Evolutionary conservation across 305 asterid genomes (phyloP).

Genomic region (Solanum hybrid): DNA sequence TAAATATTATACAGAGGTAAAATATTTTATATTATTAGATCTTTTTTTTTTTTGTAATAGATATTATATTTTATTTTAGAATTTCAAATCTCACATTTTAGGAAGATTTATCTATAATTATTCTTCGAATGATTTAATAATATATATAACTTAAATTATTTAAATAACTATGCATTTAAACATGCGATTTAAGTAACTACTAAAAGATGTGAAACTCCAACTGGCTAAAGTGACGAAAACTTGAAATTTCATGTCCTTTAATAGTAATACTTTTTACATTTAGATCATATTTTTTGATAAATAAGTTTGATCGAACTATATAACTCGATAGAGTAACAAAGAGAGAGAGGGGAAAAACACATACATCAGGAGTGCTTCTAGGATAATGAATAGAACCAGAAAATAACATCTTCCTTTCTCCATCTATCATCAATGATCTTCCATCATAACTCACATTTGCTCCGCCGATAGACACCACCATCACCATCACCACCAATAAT

Average conservation of each 20-base stretch:
- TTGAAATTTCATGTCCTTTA: too few relatives aligned
- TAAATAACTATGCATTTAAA: background rate
- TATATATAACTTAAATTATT: background rate
- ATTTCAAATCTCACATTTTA: background rate
- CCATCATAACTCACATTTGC: constrained; percentile 59
- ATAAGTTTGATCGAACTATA: too few relatives aligned
- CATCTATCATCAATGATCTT: constrained; percentile 55
- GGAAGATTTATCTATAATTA: background rate
- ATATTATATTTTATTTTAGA: background rate
- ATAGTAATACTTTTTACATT: too few relatives aligned
- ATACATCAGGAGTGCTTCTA: constrained; percentile 86
- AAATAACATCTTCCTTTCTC: constrained; percentile 52
- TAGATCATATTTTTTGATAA: background rate
- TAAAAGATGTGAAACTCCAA: background rate
- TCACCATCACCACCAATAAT: background rate
- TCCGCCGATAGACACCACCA: constrained; percentile 15
- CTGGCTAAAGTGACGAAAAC: background rate
- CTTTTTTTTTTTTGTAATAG: background rate
- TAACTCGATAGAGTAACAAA: background rate
- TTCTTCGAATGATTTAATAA: background rate
- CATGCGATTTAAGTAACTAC: background rate
- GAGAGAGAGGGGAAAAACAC: background rate
- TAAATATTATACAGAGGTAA: too few relatives aligned
- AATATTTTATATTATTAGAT: too few relatives aligned
- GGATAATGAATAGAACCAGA: constrained; percentile 97